Percentiles rank a stretch among this genome's conserved stretches.
phyloP scores from a whole-genome alignment of 305 asterid species.

The Withania somnifera region DNA sequence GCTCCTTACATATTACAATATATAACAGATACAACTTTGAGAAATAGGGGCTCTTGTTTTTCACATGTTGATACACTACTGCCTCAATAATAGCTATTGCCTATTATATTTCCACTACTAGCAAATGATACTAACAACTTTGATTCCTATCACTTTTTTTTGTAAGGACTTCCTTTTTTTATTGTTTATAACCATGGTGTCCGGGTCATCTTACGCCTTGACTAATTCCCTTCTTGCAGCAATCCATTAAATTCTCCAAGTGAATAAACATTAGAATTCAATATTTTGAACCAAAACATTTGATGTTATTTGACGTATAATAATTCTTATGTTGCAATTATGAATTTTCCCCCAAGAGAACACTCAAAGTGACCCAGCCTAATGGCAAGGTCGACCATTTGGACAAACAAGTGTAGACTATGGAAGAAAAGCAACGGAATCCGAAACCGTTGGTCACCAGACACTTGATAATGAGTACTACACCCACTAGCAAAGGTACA shows the following conservation, averaged over 20 bases:
- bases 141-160: not conserved
- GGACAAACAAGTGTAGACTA: not conserved
- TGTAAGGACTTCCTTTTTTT: not conserved
- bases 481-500: not conserved
- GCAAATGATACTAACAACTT: not conserved
- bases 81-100: not conserved
- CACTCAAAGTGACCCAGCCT: not conserved
- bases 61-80: not conserved
- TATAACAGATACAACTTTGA: not conserved
- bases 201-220: not conserved
- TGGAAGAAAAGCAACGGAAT: not conserved
- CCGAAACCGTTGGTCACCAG: not conserved
- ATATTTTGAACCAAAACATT: not conserved
- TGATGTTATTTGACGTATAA: not conserved
- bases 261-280: not conserved
- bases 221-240: not conserved
- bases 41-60: not conserved
- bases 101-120: not conserved
- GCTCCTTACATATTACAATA: not conserved
- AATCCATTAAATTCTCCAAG: not conserved
- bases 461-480: not conserved
- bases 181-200: not conserved
- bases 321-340: too few relatives aligned
- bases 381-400: not conserved
- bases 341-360: not conserved